A percentile compares a stretch with the other conserved stretches of the same genome.
Conservation (phyloP, 345 rosid genomes). For the Reutealis trisperma region DNA sequence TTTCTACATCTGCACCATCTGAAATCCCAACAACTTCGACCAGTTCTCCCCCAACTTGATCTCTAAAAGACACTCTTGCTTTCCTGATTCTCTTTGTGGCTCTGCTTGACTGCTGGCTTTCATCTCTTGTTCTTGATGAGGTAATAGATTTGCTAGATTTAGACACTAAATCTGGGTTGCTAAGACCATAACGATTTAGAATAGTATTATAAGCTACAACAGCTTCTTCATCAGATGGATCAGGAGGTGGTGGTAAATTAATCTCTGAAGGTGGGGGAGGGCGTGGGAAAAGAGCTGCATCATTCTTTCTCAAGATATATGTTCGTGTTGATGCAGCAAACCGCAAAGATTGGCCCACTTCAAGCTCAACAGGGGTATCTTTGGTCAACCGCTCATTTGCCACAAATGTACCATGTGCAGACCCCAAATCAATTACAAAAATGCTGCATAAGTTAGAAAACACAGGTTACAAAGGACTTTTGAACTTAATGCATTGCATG, state of each 20-base stretch:
- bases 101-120: slow-evolving; percentile 36
- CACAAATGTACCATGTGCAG: slow-evolving; percentile 85
- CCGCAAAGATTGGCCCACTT: slow-evolving; percentile 77
- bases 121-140: slow-evolving; percentile 26
- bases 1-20: slow-evolving; percentile 91
- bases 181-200: slow-evolving; percentile 71
- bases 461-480: neutral
- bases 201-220: slow-evolving; percentile 81
- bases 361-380: slow-evolving; percentile 68
- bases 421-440: slow-evolving; percentile 75
- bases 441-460: slow-evolving; percentile 46
- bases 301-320: slow-evolving; percentile 76
- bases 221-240: slow-evolving; percentile 84
- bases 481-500: neutral
- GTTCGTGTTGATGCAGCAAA: slow-evolving; percentile 92
- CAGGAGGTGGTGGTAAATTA: slow-evolving; percentile 70
- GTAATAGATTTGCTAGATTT: slow-evolving; percentile 31
- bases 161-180: slow-evolving; percentile 34
- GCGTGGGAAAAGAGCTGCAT: slow-evolving; percentile 75
- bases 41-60: slow-evolving; percentile 88
- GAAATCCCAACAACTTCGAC: slow-evolving; percentile 90
- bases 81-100: slow-evolving; percentile 61
- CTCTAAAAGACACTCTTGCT: slow-evolving; percentile 65
- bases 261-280: slow-evolving; percentile 64
- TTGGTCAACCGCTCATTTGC: slow-evolving; percentile 84